Evolutionary conservation across 139 green algal genomes (phyloP).

Genomic region (Chlorella sorokiniana): DNA sequence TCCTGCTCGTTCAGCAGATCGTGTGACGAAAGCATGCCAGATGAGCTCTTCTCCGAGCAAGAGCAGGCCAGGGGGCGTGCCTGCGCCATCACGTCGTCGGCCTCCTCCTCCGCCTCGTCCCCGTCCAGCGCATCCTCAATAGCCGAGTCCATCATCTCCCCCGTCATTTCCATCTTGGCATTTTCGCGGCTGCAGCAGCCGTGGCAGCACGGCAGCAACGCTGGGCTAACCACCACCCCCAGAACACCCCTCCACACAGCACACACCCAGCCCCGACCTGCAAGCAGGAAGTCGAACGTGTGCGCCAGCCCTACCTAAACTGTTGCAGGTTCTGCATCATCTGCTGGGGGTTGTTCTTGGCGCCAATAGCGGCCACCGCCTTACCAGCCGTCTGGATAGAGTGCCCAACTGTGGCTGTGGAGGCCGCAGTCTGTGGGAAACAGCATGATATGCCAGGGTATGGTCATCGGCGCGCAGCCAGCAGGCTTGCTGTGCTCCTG

Average conservation of each 20-base stretch:
- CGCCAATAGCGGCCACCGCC: slow-evolving; percentile 69
- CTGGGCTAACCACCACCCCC: background rate
- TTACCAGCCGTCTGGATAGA: slow-evolving; percentile 60
- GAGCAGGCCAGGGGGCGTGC: slow-evolving; percentile 22
- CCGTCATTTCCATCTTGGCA: slow-evolving; percentile 67
- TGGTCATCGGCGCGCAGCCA: background rate
- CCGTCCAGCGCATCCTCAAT: slow-evolving; percentile 70
- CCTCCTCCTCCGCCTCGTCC: slow-evolving; percentile 73
- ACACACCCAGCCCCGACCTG: background rate
- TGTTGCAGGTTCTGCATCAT: slow-evolving; percentile 48
- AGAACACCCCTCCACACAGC: background rate
- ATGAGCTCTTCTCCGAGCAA: no score
- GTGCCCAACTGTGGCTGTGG: slow-evolving; percentile 58
- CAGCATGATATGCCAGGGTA: background rate
- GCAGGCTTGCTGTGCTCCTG: background rate
- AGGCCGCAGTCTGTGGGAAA: slow-evolving; percentile 65
- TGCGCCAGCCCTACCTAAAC: slow-evolving; percentile 3
- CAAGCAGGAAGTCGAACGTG: background rate
- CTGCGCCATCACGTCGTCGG: slow-evolving; percentile 68
- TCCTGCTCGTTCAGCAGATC: no score
- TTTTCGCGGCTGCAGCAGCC: slow-evolving; percentile 50
- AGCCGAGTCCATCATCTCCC: slow-evolving; percentile 74
- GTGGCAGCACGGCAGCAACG: background rate
- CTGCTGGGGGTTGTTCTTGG: slow-evolving; percentile 50
- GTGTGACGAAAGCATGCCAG: no score